Evolutionary conservation across 2,329 filamentous ascomycete genomes (phyloP).

Genomic region (Cytospora mali): DNA sequence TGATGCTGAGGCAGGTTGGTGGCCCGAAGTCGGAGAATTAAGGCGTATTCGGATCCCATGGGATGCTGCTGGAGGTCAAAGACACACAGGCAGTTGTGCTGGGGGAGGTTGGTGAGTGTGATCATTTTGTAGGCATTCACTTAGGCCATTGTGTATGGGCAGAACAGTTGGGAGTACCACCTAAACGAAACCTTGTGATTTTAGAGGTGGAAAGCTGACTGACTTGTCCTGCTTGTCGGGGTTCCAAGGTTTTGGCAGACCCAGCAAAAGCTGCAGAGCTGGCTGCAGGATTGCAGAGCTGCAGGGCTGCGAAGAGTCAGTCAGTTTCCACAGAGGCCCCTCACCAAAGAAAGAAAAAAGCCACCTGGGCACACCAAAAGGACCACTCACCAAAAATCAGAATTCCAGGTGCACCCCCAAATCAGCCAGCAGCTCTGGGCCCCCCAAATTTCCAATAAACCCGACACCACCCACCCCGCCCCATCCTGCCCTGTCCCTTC

Average conservation of each 20-base stretch:
- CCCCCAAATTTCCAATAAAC: constrained; percentile 24
- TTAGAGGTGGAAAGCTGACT: background rate
- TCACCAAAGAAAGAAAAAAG: constrained; percentile 1
- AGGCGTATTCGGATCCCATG: too few species aligned
- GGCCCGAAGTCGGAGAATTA: constrained; percentile 12
- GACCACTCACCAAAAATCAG: background rate
- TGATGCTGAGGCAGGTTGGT: background rate
- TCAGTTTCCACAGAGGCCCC: constrained; percentile 1
- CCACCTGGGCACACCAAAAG: background rate
- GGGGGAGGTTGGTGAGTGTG: background rate
- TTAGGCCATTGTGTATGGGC: background rate
- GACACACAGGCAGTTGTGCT: background rate
- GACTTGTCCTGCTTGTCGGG: too few species aligned
- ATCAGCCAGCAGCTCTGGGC: constrained; percentile 23
- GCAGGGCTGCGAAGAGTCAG: too few species aligned
- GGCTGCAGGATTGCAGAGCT: background rate
- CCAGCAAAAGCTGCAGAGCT: background rate
- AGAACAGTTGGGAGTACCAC: background rate
- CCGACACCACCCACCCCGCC: constrained; percentile 18
- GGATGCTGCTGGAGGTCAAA: background rate
- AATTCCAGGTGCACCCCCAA: constrained; percentile 2
- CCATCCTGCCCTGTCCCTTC: constrained; percentile 11
- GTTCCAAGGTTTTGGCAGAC: background rate
- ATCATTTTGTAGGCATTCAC: background rate
- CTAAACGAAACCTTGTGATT: background rate